Evolutionary conservation across 768 basidiomycete genomes (phyloP).

Genomic region (Hypsizygus marmoreus): DNA sequence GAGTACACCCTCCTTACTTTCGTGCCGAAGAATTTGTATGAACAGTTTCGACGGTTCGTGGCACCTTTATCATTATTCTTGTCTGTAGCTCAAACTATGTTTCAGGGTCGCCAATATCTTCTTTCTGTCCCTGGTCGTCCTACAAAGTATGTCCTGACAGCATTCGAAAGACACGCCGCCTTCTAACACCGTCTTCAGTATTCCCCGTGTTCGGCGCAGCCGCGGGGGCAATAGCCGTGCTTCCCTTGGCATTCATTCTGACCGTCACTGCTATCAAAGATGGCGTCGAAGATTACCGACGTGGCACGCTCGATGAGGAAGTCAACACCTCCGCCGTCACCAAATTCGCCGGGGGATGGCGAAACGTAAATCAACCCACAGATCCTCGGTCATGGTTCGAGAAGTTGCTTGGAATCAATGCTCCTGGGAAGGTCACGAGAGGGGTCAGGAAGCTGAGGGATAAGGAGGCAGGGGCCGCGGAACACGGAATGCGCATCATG

Average conservation of each 20-base stretch:
- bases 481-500: constrained; percentile 63
- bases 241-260: constrained; percentile 88
- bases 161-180: no score
- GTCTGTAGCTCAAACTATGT: constrained; percentile 1
- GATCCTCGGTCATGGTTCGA: constrained; percentile 80
- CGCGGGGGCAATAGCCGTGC: constrained; percentile 74
- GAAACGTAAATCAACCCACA: constrained; percentile 83
- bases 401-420: constrained; percentile 66
- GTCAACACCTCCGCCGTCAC: constrained; percentile 95
- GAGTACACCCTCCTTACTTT: constrained; percentile 93
- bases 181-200: constrained; percentile 44
- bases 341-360: constrained; percentile 80
- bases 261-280: constrained; percentile 93
- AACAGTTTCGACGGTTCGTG: constrained; percentile 86
- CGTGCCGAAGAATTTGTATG: constrained; percentile 90
- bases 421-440: constrained; percentile 76
- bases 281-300: constrained; percentile 94
- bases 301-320: constrained; percentile 83
- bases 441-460: constrained; percentile 87
- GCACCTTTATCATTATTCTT: not conserved
- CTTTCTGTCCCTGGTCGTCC: constrained; percentile 80
- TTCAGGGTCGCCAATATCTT: constrained; percentile 87
- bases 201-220: constrained; percentile 92
- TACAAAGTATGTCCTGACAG: constrained; percentile 77
- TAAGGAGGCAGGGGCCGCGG: constrained; percentile 64